Evolutionary conservation across 176 grass and related monocot species (phyloP).

Genomic region (Bolboschoenus planiculmis): DNA sequence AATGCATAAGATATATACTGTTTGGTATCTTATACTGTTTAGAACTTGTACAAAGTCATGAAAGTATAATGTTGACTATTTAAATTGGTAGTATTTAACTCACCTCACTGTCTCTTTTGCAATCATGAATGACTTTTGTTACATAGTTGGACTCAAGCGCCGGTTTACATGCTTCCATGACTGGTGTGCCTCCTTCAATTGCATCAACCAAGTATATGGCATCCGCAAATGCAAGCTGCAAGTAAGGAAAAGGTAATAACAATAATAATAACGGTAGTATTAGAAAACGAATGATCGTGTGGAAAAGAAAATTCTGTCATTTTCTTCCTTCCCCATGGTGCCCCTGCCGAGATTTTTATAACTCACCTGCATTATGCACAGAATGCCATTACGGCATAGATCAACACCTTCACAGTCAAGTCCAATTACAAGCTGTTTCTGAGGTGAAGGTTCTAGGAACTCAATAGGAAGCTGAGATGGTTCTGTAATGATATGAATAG

Average conservation of each 20-base stretch:
- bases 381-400: constrained; percentile 72
- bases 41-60: not conserved
- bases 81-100: not conserved
- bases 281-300: not conserved
- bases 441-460: constrained; percentile 74
- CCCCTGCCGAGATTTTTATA: not conserved
- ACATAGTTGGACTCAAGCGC: constrained; percentile 76
- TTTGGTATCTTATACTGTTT: not conserved
- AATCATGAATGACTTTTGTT: constrained; percentile 95
- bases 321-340: not conserved
- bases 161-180: constrained; percentile 89
- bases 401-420: constrained; percentile 98
- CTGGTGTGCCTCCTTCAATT: constrained; percentile 55
- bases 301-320: not conserved
- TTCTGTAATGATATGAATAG: constrained; percentile 56
- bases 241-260: not conserved
- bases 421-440: constrained; percentile 51
- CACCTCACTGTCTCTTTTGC: constrained; percentile 97
- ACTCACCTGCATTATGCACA: constrained; percentile 97
- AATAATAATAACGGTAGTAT: constrained; percentile 9
- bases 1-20: not conserved
- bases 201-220: constrained; percentile 92
- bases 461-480: constrained; percentile 66
- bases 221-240: constrained; percentile 80
- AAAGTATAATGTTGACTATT: not conserved